Evolutionary conservation across 306 rosid genomes (phyloP), one percentile per base, ranked within the genome.

Genomic region (Hippophae tibetana): DNA sequence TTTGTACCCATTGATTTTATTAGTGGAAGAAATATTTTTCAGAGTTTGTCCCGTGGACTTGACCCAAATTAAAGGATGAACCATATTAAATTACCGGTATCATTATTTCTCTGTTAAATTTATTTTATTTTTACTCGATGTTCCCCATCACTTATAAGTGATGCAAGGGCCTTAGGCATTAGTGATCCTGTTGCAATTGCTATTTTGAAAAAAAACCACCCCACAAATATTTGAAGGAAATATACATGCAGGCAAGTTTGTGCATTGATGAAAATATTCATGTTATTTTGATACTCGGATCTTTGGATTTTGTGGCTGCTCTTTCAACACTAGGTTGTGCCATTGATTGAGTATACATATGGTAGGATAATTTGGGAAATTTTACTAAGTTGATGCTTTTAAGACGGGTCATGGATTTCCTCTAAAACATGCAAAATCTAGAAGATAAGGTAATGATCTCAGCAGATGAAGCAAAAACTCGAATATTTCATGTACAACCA

Each of bases 401-500:
- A 68, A 68, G 73, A 70, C 52, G 57, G 61, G 12, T 63, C 11
- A 46, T 76, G 90, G 94, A n/a, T 87, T 85, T 84, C 88, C 85
- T 64, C 84, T 95, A 8, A 88, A 82, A 47, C 96, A 86, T 60
- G 66, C 76, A 5, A 82, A 83, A 49, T 74, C 88, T 11, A 88
- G 99, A 77, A 88, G 74, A 67, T 81, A 83, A 89, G 70, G 84
- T 88, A 25, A 68, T 56, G 79, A 74, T 76, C 63, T 88, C 96
- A 47, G 94, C 93, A 3, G 75, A 77, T 59, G 94, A 88, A 72
- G 76, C 62, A 9, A 57, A 81, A 8, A 92, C 97, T 10, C 99
- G 88, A 56, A 84, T 92, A 71, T 92, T 85, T 74, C 86, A 82
- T 4, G 95, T 92, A 38, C 97, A 96, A 51, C 99, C 99, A 7